Evolutionary conservation across 2,329 filamentous ascomycete species (phyloP), one percentile per base, ranked within the genome.

Genomic region (Penicillium sclerotiorum): DNA sequence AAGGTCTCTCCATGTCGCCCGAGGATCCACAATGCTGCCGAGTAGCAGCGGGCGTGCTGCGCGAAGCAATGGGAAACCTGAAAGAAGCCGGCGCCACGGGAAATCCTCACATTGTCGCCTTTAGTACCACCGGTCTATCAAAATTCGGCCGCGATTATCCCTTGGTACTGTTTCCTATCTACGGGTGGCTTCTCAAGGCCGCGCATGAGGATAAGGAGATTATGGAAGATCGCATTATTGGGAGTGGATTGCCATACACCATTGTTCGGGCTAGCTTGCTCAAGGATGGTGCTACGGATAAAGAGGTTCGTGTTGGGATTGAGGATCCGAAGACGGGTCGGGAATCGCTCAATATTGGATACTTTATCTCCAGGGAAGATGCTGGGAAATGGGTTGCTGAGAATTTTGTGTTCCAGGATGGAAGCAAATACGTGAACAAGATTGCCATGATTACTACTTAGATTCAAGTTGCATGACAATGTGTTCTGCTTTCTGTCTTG

Each of bases 171-270:
- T 50, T 57, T 8, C 66, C 67, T 2, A 20, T 73, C 25, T 73
- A 73, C 39, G 55, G 63, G 15, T 62, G 56, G 49, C 25, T 65
- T 28, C 59, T 66, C 50, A 61, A 59, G 44, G 63, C 55, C n/a
- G 62, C 62, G 18, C 62, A 79, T 50, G 65, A 59, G 17, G 71
- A 74, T 49, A 74, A 74, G 61, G 56, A 50, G 47, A 55, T 61
- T 4, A 73, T 67, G 60, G 67, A 71, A 45, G 46, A 23, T 27
- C 58, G 8, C 43, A 77, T 8, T 28, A 62, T 22, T 25, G 49
- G 41, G 43, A 65, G 50, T 15, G 59, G 56, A 6, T 52, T 50
- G 38, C 12, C 37, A 0, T 62, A 65, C 20, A 60, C 59, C 2
- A 59, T 71, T 13, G 50, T 71, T n/a, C 60, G 70, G 11, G 68